Conservation (phyloP, 2,329 filamentous ascomycete genomes). For the Coniosporium tulheliwenetii region DNA sequence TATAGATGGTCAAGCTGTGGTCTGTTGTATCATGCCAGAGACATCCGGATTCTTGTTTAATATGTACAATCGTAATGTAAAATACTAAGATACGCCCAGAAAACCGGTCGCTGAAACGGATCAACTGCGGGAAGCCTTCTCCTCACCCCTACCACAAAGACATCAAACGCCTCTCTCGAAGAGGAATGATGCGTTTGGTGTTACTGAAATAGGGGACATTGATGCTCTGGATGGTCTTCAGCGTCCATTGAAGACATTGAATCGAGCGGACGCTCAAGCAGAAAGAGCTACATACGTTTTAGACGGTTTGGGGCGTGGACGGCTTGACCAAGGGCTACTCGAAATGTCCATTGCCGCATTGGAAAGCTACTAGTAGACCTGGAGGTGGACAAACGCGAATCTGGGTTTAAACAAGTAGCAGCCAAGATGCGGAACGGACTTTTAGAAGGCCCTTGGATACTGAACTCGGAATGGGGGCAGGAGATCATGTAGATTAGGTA, state of each 20-base stretch:
- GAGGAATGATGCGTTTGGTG: not conserved
- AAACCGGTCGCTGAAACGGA: not conserved
- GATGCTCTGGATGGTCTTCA: not conserved
- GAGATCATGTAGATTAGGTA: too few species aligned
- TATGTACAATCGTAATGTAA: not conserved
- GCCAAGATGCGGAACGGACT: too few species aligned
- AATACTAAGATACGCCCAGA: not conserved
- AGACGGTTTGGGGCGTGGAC: too few species aligned
- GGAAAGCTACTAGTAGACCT: too few species aligned
- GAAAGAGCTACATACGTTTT: too few species aligned
- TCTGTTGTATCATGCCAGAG: not conserved
- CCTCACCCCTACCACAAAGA: not conserved
- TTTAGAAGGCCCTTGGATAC: too few species aligned
- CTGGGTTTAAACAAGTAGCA: too few species aligned
- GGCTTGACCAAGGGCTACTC: too few species aligned
- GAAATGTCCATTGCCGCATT: too few species aligned
- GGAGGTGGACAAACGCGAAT: too few species aligned
- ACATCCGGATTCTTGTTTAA: not conserved
- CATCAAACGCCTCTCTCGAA: not conserved
- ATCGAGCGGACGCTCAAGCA: too few species aligned
- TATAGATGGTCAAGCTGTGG: conserved; percentile 14
- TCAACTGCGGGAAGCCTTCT: not conserved
- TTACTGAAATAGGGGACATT: not conserved
- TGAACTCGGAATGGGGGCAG: too few species aligned
- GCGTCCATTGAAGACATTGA: not conserved